Evolutionary conservation across 257 asterid species (phyloP), one percentile per base, ranked within the genome.

Genomic region (Jaltomata sinuosa): DNA sequence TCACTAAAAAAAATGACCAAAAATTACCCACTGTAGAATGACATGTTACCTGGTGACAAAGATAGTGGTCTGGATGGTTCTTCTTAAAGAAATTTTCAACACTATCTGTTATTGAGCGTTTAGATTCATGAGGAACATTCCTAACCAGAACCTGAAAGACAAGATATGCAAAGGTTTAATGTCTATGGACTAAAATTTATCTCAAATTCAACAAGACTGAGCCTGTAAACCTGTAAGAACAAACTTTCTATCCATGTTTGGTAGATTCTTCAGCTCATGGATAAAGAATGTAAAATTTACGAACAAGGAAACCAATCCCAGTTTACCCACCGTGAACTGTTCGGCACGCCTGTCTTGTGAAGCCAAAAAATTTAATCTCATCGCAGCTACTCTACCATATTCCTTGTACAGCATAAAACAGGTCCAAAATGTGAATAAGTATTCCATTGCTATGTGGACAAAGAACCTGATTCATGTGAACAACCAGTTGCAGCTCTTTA

Each of bases 371-470:
- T 84, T 92, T 29, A 94, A 92, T 76, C 99, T 89, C 99, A 97
- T 92, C 34, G 94, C 87, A n/a, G 97, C 97, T 87, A 97, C 93
- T 87, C 84, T 90, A 88, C 84, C 92, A 87, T 97, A 97, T 84
- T 97, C 99, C 93, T 90, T 94, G 88, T 95, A 95, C 81, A 97
- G 97, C 94, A 97, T 87, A 91, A 68, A 95, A 87, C 97, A 95
- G 47, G 86, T 90, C 99, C 99, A 97, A 86, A 95, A 92, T 1
- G 98, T 93, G 89, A 95, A 94, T 89, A 93, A 85, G 91, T 93
- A 97, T 80, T 93, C 97, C 93, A 94, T 84, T 77, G 89, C 88
- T 92, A 97, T 94, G 91, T 97, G 99, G 91, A 94, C 91, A 85
- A 97, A 94, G 85, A 97, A 95, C 97, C 99, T 97, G 97, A 81